Evolutionary conservation across 2,329 filamentous ascomycete species (phyloP), one percentile per base, ranked within the genome.

Genomic region (Aurifilum marmelostoma): DNA sequence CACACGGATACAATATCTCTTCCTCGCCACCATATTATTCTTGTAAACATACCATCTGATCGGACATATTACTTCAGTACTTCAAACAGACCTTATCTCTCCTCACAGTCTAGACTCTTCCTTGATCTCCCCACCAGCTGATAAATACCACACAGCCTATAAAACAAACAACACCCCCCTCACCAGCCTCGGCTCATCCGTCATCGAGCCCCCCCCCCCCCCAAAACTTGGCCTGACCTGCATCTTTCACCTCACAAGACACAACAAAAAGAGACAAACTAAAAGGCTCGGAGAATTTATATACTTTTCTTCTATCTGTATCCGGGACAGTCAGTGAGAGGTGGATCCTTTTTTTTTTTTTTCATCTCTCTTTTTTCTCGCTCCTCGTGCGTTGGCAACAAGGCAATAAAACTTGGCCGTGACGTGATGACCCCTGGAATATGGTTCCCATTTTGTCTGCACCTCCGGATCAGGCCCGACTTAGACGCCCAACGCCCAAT

Each of bases 401-500:
- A n/a, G 18, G n/a, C 8, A 39, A 39, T 39, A 34, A 65, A 4
- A 56, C 63, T 56, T 65, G 63, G 63, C 34, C 32, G 24, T n/a
- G n/a, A n/a, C n/a, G n/a, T n/a, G n/a, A n/a, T 4, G n/a, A 64
- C 47, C 63, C 62, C 63, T 56, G 32, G 29, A 27, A 7, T 41
- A 21, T 9, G 34, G n/a, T n/a, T n/a, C n/a, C n/a, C n/a, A n/a
- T n/a, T n/a, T 47, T 47, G 41, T 21, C 41, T 47, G 41, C n/a
- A n/a, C n/a, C n/a, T n/a, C n/a, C n/a, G n/a, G n/a, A n/a, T 47
- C 18, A 54, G 8, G 32, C 6, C 21, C n/a, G 18, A 60, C 32
- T 8, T 41, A 27, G 59, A 43, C 34, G 59, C 58, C 32, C 43
- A 32, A 47, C 2, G 43, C 43, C 21, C 43, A 47, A 47, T 47